Evolutionary conservation across 2,329 filamentous ascomycete species (phyloP).

Genomic region (Fusarium bactridioides): DNA sequence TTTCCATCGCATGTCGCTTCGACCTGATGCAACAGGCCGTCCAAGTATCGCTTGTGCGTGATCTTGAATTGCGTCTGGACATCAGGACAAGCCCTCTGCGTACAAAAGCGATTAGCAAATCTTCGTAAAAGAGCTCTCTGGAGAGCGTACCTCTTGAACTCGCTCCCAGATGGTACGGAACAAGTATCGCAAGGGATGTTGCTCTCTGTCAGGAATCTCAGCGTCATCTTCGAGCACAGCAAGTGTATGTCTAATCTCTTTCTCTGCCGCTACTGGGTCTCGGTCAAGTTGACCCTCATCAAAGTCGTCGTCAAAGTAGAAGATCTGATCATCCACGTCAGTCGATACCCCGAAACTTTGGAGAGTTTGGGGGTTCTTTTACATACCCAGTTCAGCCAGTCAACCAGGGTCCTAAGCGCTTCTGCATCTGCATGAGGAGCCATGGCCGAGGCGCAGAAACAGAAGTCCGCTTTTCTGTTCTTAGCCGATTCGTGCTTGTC

Average conservation of each 20-base stretch:
- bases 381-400: not conserved
- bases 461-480: not conserved
- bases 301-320: not conserved
- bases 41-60: not conserved
- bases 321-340: not conserved
- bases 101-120: not conserved
- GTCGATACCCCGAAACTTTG: rapidly evolving
- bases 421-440: not conserved
- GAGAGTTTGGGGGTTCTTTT: rapidly evolving
- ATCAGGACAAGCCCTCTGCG: not conserved
- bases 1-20: not conserved
- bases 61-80: not conserved
- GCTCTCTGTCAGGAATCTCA: not conserved
- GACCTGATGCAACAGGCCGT: not conserved
- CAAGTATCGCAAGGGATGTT: not conserved
- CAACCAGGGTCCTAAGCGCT: not conserved
- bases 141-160: not conserved
- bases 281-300: not conserved
- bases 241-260: not conserved
- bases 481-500: not conserved
- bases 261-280: not conserved
- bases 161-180: not conserved
- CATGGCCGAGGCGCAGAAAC: not conserved
- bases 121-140: rapidly evolving
- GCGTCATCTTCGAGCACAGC: not conserved